phyloP scores from a whole-genome alignment of 2,329 filamentous ascomycete species.

The Colletotrichum sp. region DNA sequence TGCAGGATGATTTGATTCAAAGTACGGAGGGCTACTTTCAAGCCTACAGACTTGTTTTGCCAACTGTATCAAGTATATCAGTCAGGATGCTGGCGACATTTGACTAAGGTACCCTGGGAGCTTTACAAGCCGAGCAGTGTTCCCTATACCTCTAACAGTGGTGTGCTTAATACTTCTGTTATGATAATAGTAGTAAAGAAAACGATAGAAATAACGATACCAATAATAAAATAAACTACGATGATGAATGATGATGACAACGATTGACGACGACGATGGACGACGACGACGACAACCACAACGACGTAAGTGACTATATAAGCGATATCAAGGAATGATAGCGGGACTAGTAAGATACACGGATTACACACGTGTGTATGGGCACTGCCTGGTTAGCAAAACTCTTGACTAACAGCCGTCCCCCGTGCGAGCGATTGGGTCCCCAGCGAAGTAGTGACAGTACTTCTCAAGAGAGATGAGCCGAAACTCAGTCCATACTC shows the following conservation, averaged over 20 bases:
- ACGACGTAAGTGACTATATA: too few relatives aligned
- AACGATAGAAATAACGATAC: too few relatives aligned
- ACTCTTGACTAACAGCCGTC: not conserved
- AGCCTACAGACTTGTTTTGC: not conserved
- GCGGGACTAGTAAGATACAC: too few relatives aligned
- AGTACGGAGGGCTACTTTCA: not conserved
- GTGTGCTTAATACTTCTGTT: accelerated
- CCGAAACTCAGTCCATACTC: not conserved
- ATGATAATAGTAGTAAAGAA: too few relatives aligned
- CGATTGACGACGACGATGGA: too few relatives aligned
- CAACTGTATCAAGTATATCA: not conserved
- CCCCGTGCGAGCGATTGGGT: not conserved
- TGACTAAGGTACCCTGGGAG: not conserved
- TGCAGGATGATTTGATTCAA: not conserved
- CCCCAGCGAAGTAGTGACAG: not conserved
- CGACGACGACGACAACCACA: too few relatives aligned
- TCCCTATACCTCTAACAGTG: too few relatives aligned
- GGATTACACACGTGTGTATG: too few relatives aligned
- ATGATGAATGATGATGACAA: too few relatives aligned
- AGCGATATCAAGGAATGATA: accelerated
- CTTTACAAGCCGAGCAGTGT: too few relatives aligned
- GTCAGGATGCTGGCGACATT: not conserved
- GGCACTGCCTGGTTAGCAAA: too few relatives aligned
- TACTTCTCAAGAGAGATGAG: not conserved
- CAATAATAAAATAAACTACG: too few relatives aligned